Evolutionary conservation across 1,284 basidiomycete species (phyloP).

Genomic region (Boletus semigastroideus): DNA sequence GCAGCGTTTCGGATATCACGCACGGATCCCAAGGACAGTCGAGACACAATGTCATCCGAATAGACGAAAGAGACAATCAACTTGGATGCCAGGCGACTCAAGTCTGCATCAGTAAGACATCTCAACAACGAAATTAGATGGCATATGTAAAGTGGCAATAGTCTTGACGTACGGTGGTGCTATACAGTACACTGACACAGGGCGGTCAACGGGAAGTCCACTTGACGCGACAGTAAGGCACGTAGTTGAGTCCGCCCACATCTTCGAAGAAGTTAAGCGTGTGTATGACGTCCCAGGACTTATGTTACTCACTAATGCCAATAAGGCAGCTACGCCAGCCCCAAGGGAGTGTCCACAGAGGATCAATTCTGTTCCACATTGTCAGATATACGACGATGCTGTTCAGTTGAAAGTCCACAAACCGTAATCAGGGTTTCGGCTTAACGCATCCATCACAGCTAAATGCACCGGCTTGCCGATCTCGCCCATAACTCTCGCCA

Average conservation of each 20-base stretch:
- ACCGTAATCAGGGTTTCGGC: conserved; percentile 71
- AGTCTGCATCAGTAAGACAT: conserved; percentile 55
- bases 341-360: conserved; percentile 87
- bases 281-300: background rate
- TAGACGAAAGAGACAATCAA: conserved; percentile 79
- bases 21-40: conserved; percentile 76
- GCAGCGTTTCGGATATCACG: conserved; percentile 74
- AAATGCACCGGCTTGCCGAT: conserved; percentile 75
- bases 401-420: conserved; percentile 16
- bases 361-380: conserved; percentile 54
- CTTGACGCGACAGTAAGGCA: conserved; percentile 71
- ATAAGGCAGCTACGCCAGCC: conserved; percentile 76
- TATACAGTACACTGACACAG: conserved; percentile 76
- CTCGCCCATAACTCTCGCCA: conserved; percentile 77
- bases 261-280: conserved; percentile 41
- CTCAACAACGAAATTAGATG: conserved; percentile 33
- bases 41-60: conserved; percentile 78
- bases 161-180: conserved; percentile 66
- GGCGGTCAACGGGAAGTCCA: conserved; percentile 66
- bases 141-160: conserved; percentile 1
- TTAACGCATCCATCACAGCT: conserved; percentile 69
- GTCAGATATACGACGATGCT: conserved; percentile 2
- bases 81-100: conserved; percentile 54
- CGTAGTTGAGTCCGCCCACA: conserved; percentile 81
- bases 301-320: conserved; percentile 60